Conservation (phyloP, 2,329 filamentous ascomycete genomes). For the Cladosporium sp. region DNA sequence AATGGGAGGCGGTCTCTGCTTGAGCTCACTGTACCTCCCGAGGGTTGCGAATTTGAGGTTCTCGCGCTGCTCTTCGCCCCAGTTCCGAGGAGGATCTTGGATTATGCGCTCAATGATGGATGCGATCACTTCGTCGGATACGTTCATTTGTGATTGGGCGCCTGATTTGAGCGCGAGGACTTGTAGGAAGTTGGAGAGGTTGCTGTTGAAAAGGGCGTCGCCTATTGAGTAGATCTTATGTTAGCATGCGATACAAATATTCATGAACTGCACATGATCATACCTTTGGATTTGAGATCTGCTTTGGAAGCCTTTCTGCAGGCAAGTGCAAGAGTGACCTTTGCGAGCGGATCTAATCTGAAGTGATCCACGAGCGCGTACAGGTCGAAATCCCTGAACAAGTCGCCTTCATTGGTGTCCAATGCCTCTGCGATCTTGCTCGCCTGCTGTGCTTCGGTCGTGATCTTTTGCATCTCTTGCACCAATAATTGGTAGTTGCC, state of each 20-base stretch:
- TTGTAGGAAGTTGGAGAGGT: slow-evolving; percentile 74
- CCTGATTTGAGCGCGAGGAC: slow-evolving; percentile 57
- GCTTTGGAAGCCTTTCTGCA: slow-evolving; percentile 80
- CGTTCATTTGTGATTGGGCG: slow-evolving; percentile 9
- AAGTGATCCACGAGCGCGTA: slow-evolving; percentile 95
- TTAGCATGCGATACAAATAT: slow-evolving; percentile 20
- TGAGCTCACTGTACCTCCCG: slow-evolving; percentile 67
- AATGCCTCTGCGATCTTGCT: slow-evolving; percentile 91
- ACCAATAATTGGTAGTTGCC: slow-evolving; percentile 82
- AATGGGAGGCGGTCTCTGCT: slow-evolving; percentile 61
- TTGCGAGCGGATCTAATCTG: slow-evolving; percentile 83
- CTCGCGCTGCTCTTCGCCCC: slow-evolving; percentile 72
- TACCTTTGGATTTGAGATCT: slow-evolving; percentile 88
- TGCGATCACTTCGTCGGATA: slow-evolving; percentile 66
- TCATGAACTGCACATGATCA: not conserved
- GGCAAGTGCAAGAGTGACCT: slow-evolving; percentile 82
- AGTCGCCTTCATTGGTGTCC: slow-evolving; percentile 84
- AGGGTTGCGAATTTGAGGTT: slow-evolving; percentile 67
- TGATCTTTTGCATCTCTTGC: slow-evolving; percentile 82
- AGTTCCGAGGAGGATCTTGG: slow-evolving; percentile 81
- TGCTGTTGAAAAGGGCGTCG: slow-evolving; percentile 83
- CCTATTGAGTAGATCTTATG: slow-evolving; percentile 54
- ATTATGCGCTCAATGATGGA: slow-evolving; percentile 83
- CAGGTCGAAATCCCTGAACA: slow-evolving; percentile 96
- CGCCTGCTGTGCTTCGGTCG: slow-evolving; percentile 76